These are phyloP conservation scores for Arthroderma sp. DNA, from an alignment of 2,329 filamentous ascomycete species.

Conservation along the genomic window DNA sequence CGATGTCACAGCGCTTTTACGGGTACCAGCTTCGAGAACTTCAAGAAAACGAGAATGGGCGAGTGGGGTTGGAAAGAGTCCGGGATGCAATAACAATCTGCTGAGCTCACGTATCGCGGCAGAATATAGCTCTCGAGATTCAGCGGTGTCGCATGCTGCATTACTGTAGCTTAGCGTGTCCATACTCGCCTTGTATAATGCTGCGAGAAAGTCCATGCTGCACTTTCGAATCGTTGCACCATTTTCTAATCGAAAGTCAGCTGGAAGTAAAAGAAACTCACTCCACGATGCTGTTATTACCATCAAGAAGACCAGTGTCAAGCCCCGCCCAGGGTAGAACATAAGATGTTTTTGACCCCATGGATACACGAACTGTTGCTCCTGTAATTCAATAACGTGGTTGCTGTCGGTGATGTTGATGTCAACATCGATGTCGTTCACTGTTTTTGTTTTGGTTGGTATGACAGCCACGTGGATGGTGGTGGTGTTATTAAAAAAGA, in stretches of 20 bases:
- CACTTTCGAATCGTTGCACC: slow-evolving; percentile 5
- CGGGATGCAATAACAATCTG: slow-evolving; percentile 3
- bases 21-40: neutral
- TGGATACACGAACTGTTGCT: no score
- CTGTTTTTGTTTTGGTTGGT: no score
- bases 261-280: neutral
- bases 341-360: no score
- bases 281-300: neutral
- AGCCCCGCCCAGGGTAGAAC: slow-evolving; percentile 4
- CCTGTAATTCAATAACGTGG: no score
- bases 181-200: slow-evolving; percentile 3
- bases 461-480: no score
- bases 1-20: no score
- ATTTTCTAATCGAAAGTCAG: neutral
- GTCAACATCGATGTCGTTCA: no score
- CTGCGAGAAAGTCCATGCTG: slow-evolving; percentile 6
- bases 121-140: neutral
- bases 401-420: no score
- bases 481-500: no score
- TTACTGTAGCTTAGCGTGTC: neutral
- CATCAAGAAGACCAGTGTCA: slow-evolving; percentile 4
- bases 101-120: neutral
- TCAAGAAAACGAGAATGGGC: slow-evolving; percentile 1
- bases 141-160: neutral
- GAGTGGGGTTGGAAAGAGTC: slow-evolving; percentile 4